A percentile compares a stretch with the other conserved stretches of the same genome.
phyloP scores from a whole-genome alignment of 1,284 basidiomycete species.

The Sparassis latifolia region DNA sequence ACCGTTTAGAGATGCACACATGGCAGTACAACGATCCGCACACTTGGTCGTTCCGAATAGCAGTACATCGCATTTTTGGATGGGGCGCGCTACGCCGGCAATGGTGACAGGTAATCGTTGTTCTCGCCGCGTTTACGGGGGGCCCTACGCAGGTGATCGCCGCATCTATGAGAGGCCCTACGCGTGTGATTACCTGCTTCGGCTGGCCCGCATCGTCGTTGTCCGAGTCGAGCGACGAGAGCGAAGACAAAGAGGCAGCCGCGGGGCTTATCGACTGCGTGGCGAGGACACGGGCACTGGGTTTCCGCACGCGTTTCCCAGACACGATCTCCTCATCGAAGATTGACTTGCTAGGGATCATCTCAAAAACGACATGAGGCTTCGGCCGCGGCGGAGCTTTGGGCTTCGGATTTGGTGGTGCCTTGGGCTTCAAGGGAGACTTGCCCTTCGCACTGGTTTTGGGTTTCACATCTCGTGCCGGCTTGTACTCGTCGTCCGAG shows the following conservation, averaged over 20 bases:
- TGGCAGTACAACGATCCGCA: constrained; percentile 22
- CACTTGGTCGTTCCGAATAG: constrained; percentile 10
- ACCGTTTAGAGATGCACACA: constrained; percentile 21
- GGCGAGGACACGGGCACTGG: neutral
- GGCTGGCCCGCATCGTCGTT: neutral
- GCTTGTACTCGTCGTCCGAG: too few species aligned
- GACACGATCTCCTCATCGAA: neutral
- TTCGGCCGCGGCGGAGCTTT: too few species aligned
- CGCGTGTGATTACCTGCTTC: too few species aligned
- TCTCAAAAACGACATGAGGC: too few species aligned
- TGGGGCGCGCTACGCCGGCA: constrained; percentile 14
- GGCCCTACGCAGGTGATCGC: too few species aligned
- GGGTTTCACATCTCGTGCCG: too few species aligned
- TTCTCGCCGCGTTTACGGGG: too few species aligned
- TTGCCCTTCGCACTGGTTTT: neutral
- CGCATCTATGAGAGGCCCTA: too few species aligned
- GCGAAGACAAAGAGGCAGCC: neutral
- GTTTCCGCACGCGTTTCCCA: neutral
- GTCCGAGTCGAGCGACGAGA: neutral
- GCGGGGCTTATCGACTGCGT: too few species aligned
- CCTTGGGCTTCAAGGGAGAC: neutral
- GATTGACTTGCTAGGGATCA: too few species aligned
- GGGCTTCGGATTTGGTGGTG: too few species aligned
- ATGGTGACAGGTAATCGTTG: constrained; percentile 22
- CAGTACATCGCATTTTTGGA: constrained; percentile 23